Evolutionary conservation across 2,329 filamentous ascomycete genomes (phyloP).

Genomic region (Calonectria montana): DNA sequence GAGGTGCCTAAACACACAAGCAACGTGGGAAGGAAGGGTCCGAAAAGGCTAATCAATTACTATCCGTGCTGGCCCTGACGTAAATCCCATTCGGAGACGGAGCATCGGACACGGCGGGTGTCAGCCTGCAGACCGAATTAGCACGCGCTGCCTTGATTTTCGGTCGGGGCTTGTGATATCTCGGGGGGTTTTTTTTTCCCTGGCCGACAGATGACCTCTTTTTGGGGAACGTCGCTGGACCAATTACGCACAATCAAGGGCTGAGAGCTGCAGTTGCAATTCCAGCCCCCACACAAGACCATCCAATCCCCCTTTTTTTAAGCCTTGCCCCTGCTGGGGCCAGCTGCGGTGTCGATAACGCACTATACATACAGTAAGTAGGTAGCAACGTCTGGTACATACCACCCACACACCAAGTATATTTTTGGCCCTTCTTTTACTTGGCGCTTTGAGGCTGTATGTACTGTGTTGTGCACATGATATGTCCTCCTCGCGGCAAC

Average conservation of each 20-base stretch:
- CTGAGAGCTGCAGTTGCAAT: slow-evolving; percentile 25
- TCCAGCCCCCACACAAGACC: slow-evolving; percentile 6
- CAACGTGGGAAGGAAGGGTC: not conserved
- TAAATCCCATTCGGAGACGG: not conserved
- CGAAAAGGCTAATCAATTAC: slow-evolving; percentile 7
- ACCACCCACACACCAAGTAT: not conserved
- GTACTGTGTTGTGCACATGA: too few species aligned
- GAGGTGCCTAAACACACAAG: not conserved
- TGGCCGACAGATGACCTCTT: not conserved
- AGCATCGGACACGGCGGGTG: not conserved
- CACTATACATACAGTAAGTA: too few species aligned
- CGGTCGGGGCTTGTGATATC: not conserved
- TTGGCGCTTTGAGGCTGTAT: not conserved
- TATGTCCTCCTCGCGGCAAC: not conserved
- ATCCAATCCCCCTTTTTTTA: not conserved
- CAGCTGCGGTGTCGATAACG: not conserved
- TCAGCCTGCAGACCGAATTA: slow-evolving; percentile 1
- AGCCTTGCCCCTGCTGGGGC: slow-evolving; percentile 30
- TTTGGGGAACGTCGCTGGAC: slow-evolving; percentile 11
- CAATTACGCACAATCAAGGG: slow-evolving; percentile 11
- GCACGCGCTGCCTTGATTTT: not conserved
- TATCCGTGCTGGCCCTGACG: not conserved
- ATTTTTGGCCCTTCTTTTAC: not conserved
- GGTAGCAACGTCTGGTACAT: not conserved
- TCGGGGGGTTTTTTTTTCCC: not conserved